These are phyloP conservation scores for Tricholoma matsutake DNA, from an alignment of 768 basidiomycete genomes.

Conservation along the genomic window DNA sequence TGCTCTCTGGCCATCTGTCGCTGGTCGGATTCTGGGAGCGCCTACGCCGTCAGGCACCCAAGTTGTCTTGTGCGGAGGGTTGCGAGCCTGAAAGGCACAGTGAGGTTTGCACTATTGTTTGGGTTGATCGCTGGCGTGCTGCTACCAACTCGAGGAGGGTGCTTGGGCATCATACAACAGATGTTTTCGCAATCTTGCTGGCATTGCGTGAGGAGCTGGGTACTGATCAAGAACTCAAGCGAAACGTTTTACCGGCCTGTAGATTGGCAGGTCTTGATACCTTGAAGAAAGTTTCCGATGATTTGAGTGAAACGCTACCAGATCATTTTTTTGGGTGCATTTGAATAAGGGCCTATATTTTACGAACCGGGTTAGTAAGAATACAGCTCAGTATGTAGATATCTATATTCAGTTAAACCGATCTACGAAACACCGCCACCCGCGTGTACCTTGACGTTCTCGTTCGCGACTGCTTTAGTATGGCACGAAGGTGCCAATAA, in stretches of 20 bases:
- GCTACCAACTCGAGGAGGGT: conserved; percentile 32
- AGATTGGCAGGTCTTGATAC: conserved; percentile 29
- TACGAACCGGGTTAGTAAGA: too few species aligned
- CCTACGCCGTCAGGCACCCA: conserved; percentile 25
- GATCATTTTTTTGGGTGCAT: conserved; percentile 9
- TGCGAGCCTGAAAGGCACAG: conserved; percentile 23
- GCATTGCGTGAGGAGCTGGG: conserved; percentile 31
- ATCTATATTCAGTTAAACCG: too few species aligned
- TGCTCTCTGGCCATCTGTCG: conserved; percentile 35
- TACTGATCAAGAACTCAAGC: conserved; percentile 31
- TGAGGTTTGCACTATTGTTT: conserved; percentile 25
- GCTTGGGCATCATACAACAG: conserved; percentile 28
- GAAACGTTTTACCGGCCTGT: conserved; percentile 27
- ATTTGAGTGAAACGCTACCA: conserved; percentile 8
- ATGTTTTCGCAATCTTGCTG: conserved; percentile 28
- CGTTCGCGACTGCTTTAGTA: too few species aligned
- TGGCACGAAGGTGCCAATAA: too few species aligned
- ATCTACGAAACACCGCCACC: too few species aligned
- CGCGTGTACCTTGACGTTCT: too few species aligned
- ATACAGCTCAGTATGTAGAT: too few species aligned
- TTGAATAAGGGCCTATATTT: neutral
- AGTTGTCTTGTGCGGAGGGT: conserved; percentile 17
- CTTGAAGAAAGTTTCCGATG: conserved; percentile 9
- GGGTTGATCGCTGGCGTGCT: conserved; percentile 33
- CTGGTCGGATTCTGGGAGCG: conserved; percentile 36